phyloP scores from a whole-genome alignment of 495 filamentous ascomycete species.

The Penicillium coprophilum region DNA sequence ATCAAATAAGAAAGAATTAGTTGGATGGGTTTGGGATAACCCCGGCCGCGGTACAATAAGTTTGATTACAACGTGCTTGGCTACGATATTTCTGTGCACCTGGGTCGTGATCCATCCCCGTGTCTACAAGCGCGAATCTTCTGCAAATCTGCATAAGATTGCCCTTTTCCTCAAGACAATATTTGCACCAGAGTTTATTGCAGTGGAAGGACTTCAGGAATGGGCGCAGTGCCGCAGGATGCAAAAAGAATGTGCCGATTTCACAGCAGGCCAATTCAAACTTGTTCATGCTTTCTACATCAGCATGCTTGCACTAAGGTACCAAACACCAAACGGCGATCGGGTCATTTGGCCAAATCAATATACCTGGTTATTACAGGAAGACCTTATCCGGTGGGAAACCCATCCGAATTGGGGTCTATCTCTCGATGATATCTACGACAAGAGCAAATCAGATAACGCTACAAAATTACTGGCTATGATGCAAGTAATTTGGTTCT shows the following conservation, averaged over 20 bases:
- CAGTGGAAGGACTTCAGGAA: slow-evolving; percentile 41
- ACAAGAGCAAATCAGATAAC: slow-evolving; percentile 40
- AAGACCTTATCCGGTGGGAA: slow-evolving; percentile 31
- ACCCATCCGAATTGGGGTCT: slow-evolving; percentile 33
- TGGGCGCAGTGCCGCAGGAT: slow-evolving; percentile 35
- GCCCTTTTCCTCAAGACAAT: slow-evolving; percentile 34
- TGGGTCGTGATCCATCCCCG: slow-evolving; percentile 42
- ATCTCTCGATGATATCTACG: slow-evolving; percentile 29
- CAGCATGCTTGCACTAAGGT: slow-evolving; percentile 40
- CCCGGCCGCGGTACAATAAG: slow-evolving; percentile 32
- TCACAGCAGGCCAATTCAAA: slow-evolving; percentile 24
- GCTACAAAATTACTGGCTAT: slow-evolving; percentile 33
- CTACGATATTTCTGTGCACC: slow-evolving; percentile 37
- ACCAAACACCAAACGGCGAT: slow-evolving; percentile 26
- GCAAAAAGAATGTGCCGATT: slow-evolving; percentile 23
- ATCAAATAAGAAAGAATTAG: slow-evolving; percentile 3
- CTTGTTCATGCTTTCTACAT: slow-evolving; percentile 39
- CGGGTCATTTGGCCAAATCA: slow-evolving; percentile 38
- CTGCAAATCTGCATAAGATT: slow-evolving; percentile 29
- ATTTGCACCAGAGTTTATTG: slow-evolving; percentile 38
- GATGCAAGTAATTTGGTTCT: slow-evolving; percentile 33
- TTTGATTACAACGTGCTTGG: slow-evolving; percentile 33
- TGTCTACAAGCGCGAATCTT: slow-evolving; percentile 27
- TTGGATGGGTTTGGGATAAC: slow-evolving; percentile 36
- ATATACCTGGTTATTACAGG: slow-evolving; percentile 33